These are phyloP conservation scores for Sphaerulina populicola DNA, from an alignment of 2,329 filamentous ascomycete genomes.

Conservation along the genomic window DNA sequence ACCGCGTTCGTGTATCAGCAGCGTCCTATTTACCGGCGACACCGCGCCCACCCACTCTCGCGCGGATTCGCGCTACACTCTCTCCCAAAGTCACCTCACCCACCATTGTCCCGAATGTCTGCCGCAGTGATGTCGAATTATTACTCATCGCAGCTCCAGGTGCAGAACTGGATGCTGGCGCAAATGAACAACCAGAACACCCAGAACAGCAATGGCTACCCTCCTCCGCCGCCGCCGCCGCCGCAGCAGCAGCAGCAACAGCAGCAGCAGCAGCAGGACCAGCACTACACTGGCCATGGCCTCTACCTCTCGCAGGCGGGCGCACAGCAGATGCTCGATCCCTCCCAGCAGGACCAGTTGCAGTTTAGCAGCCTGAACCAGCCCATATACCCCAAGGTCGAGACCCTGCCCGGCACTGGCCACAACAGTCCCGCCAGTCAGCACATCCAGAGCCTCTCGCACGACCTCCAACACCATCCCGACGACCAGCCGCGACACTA, in stretches of 20 bases:
- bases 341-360: constrained; percentile 30
- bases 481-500: constrained; percentile 30
- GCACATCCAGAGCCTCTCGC: constrained; percentile 30
- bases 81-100: constrained; percentile 1
- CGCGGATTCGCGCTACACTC: constrained; percentile 21
- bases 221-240: constrained; percentile 30
- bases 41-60: constrained; percentile 22
- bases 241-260: constrained; percentile 21
- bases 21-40: constrained; percentile 22
- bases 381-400: constrained; percentile 32
- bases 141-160: constrained; percentile 30
- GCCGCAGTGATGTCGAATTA: constrained; percentile 30
- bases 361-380: constrained; percentile 31
- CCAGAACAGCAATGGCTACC: constrained; percentile 7
- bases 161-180: constrained; percentile 31
- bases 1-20: constrained; percentile 18
- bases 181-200: constrained; percentile 33
- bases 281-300: constrained; percentile 30
- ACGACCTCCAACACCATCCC: constrained; percentile 28
- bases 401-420: constrained; percentile 22
- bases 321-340: constrained; percentile 29
- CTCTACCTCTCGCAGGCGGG: constrained; percentile 28
- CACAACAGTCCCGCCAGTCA: constrained; percentile 24
- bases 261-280: constrained; percentile 30
- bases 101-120: constrained; percentile 26